These are phyloP conservation scores for Entophlyctis luteolus DNA, from an alignment of 192 early-diverging fungal genomes.

Conservation along the genomic window DNA sequence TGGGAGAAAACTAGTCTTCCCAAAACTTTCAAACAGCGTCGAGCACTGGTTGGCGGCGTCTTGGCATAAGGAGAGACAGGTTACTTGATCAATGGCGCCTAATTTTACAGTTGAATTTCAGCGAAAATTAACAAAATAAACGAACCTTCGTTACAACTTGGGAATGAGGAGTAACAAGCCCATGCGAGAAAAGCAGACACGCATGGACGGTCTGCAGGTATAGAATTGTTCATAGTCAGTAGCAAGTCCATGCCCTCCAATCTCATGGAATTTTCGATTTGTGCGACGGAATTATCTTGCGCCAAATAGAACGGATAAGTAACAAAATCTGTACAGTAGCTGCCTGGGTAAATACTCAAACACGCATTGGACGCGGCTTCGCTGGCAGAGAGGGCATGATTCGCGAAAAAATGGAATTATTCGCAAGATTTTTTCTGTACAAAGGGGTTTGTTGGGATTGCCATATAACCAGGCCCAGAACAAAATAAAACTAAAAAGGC, in stretches of 20 bases:
- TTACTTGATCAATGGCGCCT: neutral
- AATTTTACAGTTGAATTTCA: too few species aligned
- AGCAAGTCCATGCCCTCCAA: neutral
- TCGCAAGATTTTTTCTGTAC: too few species aligned
- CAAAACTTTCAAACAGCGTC: neutral
- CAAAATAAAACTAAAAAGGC: too few species aligned
- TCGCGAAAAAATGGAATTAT: too few species aligned
- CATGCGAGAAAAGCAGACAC: neutral
- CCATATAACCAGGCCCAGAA: too few species aligned
- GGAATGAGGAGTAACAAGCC: too few species aligned
- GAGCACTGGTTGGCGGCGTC: neutral
- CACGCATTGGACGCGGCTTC: too few species aligned
- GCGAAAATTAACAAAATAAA: too few species aligned
- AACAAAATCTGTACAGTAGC: slow-evolving; percentile 2
- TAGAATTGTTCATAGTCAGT: neutral
- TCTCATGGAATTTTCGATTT: neutral
- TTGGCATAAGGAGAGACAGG: neutral
- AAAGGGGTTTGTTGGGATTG: too few species aligned
- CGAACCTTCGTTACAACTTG: too few species aligned
- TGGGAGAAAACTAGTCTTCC: neutral
- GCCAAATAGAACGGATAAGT: neutral
- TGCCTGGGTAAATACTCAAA: neutral
- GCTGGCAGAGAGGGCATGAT: too few species aligned
- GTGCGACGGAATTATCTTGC: neutral
- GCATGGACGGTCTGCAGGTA: neutral